Conservation (phyloP, 768 basidiomycete genomes). For the Pisolithus sp. region DNA sequence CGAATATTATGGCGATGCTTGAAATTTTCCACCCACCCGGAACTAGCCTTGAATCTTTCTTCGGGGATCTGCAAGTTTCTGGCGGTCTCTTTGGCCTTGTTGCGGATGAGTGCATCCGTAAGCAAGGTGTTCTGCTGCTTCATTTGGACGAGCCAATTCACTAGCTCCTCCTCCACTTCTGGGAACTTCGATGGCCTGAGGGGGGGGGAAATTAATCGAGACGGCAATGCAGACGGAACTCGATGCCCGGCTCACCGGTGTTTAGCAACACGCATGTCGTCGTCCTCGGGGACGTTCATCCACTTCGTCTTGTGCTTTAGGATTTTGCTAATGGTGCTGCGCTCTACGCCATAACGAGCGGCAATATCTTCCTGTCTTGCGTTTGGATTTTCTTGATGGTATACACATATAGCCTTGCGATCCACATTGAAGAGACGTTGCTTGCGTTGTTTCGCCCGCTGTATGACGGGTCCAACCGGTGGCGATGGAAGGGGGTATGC, state of each 20-base stretch:
- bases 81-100: conserved; percentile 65
- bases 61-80: conserved; percentile 47
- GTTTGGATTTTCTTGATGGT: conserved; percentile 56
- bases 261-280: conserved; percentile 55
- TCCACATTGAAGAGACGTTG: conserved; percentile 70
- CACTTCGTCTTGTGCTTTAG: conserved; percentile 80
- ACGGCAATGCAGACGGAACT: conserved; percentile 8
- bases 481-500: conserved; percentile 25
- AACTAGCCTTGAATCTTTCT: conserved; percentile 85
- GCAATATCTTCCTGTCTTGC: conserved; percentile 84
- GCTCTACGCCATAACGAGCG: conserved; percentile 66
- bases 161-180: conserved; percentile 61
- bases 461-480: conserved; percentile 23
- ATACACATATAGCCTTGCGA: conserved; percentile 68
- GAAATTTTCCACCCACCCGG: conserved; percentile 91
- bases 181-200: conserved; percentile 76
- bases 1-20: conserved; percentile 76
- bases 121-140: conserved; percentile 42
- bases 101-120: conserved; percentile 58
- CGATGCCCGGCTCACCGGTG: conserved; percentile 44
- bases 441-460: conserved; percentile 53
- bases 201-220: conserved; percentile 6
- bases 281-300: conserved; percentile 61
- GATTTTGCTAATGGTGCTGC: conserved; percentile 92
- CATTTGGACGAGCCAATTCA: conserved; percentile 53